Evolutionary conservation across 2,329 filamentous ascomycete species (phyloP).

Genomic region (Stagonosporopsis cucurbitacearum): DNA sequence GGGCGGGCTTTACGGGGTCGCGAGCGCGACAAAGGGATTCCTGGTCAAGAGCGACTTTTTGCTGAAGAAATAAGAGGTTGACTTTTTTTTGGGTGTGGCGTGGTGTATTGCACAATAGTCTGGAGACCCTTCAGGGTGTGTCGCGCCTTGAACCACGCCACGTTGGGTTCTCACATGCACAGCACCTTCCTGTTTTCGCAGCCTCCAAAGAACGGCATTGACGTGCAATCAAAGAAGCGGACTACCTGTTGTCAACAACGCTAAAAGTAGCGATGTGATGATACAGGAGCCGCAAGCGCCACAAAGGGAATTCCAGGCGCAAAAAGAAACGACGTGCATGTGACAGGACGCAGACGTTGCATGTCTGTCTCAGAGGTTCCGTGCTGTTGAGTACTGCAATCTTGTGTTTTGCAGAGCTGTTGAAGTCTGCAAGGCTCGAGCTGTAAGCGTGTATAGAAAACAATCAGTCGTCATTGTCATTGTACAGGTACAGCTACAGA

Average conservation of each 20-base stretch:
- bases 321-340: neutral
- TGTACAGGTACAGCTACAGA: neutral
- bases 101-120: neutral
- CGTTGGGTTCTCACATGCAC: neutral
- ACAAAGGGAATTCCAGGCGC: neutral
- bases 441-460: too few species aligned
- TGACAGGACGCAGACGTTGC: neutral
- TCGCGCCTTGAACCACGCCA: neutral
- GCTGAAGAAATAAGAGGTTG: slow-evolving; percentile 33
- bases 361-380: neutral
- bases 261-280: neutral
- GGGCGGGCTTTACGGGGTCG: slow-evolving; percentile 50
- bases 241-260: neutral
- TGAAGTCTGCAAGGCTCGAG: too few species aligned
- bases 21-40: slow-evolving; percentile 44
- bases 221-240: neutral
- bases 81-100: neutral
- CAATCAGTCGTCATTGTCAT: neutral
- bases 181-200: neutral
- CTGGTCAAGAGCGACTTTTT: slow-evolving; percentile 43
- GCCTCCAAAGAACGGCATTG: neutral
- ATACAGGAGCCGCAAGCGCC: neutral
- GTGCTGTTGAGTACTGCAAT: neutral
- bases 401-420: neutral
- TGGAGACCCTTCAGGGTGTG: neutral